phyloP scores from a whole-genome alignment of 1,284 basidiomycete genomes.

The Pseudozyma tsukubaensis region DNA sequence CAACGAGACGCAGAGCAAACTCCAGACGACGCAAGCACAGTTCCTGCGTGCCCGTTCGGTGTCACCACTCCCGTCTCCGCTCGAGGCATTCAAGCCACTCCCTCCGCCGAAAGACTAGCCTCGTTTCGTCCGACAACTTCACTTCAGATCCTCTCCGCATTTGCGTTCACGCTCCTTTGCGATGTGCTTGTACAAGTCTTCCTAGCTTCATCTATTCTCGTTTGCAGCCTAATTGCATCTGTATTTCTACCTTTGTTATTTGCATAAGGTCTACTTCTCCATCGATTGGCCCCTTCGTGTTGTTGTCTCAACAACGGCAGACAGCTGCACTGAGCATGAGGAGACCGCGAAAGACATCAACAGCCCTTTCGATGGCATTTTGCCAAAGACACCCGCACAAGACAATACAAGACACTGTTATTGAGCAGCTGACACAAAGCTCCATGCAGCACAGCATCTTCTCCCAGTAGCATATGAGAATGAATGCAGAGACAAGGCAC shows the following conservation, averaged over 20 bases:
- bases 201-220: not conserved
- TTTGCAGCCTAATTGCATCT: not conserved
- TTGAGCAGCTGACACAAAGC: too few relatives aligned
- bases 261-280: not conserved
- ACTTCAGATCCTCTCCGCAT: not conserved
- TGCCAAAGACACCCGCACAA: too few relatives aligned
- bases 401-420: too few relatives aligned
- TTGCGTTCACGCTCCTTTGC: not conserved
- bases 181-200: too few relatives aligned
- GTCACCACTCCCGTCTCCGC: constrained; percentile 21
- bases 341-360: too few relatives aligned
- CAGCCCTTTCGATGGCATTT: too few relatives aligned
- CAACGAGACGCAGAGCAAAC: constrained; percentile 37
- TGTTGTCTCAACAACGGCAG: too few relatives aligned
- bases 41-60: constrained; percentile 17
- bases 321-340: too few relatives aligned
- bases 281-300: too few relatives aligned
- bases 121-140: not conserved
- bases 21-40: constrained; percentile 35
- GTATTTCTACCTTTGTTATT: constrained; percentile 10
- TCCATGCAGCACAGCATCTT: not conserved
- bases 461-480: constrained; percentile 1
- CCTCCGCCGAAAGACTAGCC: constrained; percentile 21
- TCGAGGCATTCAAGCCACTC: constrained; percentile 4
- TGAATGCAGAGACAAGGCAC: not conserved